Base-by-base conservation (phyloP, 2,329 filamentous ascomycete genomes). In the Ascochyta fabae region DNA sequence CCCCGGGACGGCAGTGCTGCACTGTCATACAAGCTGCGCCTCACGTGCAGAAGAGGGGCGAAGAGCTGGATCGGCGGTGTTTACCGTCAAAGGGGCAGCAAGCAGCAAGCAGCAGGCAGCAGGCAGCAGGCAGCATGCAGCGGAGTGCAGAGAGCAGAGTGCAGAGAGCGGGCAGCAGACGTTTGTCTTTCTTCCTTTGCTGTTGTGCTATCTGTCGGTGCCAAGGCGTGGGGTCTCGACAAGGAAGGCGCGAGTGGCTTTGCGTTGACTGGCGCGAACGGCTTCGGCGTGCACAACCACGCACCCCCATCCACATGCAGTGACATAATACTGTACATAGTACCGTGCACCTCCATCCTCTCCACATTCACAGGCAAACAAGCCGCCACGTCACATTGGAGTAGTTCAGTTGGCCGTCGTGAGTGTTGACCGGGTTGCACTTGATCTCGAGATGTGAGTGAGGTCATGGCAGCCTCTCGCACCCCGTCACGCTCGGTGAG, bases 401-500 rank as follows among this genome's bases (percentile, higher is more conserved):
- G 34, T 38, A 16, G 24, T 48, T 19, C 38, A 39, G 10, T 40
- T 48, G 24, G 12, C 31, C 26, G 24, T 27, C 15, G 34, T 26
- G 43, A 33, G 23, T 16, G 26, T 24, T 19, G 46, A 55, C 35
- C 27, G 46, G 27, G 15, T 23, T 19, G 36, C 31, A 23, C n/a
- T 35, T 33, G 15, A 42, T 31, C 33, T 43, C 60, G 64, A 62
- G 48, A 67, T 65, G 61, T 65, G 46, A 54, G 40, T 53, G 35
- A 55, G 44, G 61, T 46, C 58, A 73, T 73, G 70, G 59, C 29
- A 31, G 29, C 66, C 48, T 69, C 68, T 41, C 65, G 39, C 53
- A 65, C 63, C 41, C 41, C 62, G 43, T 66, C 67, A 47, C 58
- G 66, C 56, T 69, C 70, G 40, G 61, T 66, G 59, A 73, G 71